phyloP scores from a whole-genome alignment of 2,329 filamentous ascomycete species.

The Fusarium hostae region DNA sequence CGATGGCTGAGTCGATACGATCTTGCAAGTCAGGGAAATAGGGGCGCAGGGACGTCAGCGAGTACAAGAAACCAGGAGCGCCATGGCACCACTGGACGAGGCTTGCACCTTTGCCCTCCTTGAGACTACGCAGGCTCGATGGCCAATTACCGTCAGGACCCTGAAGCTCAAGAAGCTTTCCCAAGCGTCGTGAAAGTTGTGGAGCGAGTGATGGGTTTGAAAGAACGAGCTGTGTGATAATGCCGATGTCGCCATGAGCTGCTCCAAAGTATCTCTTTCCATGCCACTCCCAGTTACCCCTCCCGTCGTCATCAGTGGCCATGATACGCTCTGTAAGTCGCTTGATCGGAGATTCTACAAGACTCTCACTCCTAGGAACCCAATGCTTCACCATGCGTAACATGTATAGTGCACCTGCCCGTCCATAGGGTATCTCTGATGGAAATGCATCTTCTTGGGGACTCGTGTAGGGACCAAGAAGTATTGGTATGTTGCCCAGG shows the following conservation, averaged over 20 bases:
- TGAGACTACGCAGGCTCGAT: constrained; percentile 58
- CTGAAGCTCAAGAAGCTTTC: constrained; percentile 68
- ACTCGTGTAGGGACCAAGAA: constrained; percentile 45
- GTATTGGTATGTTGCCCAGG: constrained; percentile 52
- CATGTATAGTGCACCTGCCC: constrained; percentile 75
- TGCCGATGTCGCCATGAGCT: constrained; percentile 75
- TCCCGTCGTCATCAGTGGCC: constrained; percentile 55
- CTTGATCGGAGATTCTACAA: constrained; percentile 64
- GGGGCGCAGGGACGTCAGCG: constrained; percentile 64
- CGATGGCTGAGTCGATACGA: constrained; percentile 64
- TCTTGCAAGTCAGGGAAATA: constrained; percentile 65
- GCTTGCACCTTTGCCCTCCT: constrained; percentile 53
- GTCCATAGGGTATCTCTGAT: constrained; percentile 74
- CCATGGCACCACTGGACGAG: constrained; percentile 76
- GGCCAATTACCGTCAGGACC: constrained; percentile 72
- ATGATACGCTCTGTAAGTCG: constrained; percentile 71
- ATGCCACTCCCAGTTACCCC: constrained; percentile 70
- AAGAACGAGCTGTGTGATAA: constrained; percentile 74
- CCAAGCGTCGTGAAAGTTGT: constrained; percentile 63
- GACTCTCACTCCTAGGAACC: constrained; percentile 60
- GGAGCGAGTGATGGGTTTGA: constrained; percentile 66
- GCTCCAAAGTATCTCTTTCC: constrained; percentile 72
- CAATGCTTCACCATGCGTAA: constrained; percentile 70
- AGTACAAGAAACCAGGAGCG: constrained; percentile 70
- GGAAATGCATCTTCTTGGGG: constrained; percentile 53